These are phyloP conservation scores for Aureobasidium uvarum DNA, from an alignment of 2,329 filamentous ascomycete species.

Conservation along the genomic window DNA sequence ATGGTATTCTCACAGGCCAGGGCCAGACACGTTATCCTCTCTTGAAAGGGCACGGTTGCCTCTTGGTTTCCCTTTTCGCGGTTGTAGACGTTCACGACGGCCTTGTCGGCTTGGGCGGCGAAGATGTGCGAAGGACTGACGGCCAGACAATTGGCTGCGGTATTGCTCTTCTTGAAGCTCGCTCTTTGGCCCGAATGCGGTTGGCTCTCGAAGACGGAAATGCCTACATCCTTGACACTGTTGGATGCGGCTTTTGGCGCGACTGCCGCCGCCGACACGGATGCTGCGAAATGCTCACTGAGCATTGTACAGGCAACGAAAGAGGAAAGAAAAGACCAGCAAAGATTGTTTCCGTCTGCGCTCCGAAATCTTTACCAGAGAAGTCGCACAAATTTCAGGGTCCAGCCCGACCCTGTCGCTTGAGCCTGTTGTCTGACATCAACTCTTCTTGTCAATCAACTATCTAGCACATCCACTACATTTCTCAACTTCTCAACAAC, in stretches of 20 bases:
- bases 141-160: slow-evolving; percentile 74
- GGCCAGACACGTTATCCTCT: slow-evolving; percentile 76
- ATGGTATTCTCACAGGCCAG: slow-evolving; percentile 66
- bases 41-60: slow-evolving; percentile 80
- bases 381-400: slow-evolving; percentile 8
- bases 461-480: neutral
- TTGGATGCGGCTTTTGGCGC: slow-evolving; percentile 47
- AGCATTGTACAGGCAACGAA: slow-evolving; percentile 43
- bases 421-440: neutral
- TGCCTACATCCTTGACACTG: slow-evolving; percentile 71
- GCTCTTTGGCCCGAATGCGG: slow-evolving; percentile 72
- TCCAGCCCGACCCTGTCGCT: neutral
- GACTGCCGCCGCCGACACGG: slow-evolving; percentile 46
- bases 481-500: too few relatives aligned
- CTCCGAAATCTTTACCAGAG: slow-evolving; percentile 12
- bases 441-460: neutral
- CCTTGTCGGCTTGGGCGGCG: slow-evolving; percentile 86
- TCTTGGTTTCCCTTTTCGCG: slow-evolving; percentile 82
- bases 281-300: slow-evolving; percentile 51
- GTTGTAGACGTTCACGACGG: slow-evolving; percentile 89
- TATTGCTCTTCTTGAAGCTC: slow-evolving; percentile 88
- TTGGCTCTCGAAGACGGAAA: slow-evolving; percentile 80
- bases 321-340: neutral
- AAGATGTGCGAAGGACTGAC: slow-evolving; percentile 82
- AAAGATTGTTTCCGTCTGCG: neutral